A percentile compares a stretch with the other conserved stretches of the same genome.
These are phyloP conservation scores for Hypericum androsaemum DNA, from an alignment of 345 rosid genomes.

Conservation along the genomic window DNA sequence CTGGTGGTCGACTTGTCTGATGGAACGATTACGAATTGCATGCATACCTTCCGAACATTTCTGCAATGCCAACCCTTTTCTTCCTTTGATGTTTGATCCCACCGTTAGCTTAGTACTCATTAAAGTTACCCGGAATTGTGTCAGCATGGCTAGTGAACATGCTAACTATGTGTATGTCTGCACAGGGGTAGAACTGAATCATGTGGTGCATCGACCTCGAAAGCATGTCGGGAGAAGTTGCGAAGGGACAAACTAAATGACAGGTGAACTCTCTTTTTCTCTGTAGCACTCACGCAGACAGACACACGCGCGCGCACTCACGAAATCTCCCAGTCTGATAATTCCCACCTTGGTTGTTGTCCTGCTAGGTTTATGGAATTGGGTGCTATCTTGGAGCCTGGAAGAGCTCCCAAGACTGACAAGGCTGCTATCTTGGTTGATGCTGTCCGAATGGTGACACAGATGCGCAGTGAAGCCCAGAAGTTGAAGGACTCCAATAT, in stretches of 20 bases:
- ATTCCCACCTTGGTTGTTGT: background rate
- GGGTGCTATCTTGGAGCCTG: constrained; percentile 74
- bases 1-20: too few species aligned
- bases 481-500: constrained; percentile 73
- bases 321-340: too few species aligned
- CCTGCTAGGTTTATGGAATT: constrained; percentile 63
- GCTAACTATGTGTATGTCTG: too few species aligned
- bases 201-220: constrained; percentile 64
- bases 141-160: too few species aligned
- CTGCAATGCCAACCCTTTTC: too few species aligned
- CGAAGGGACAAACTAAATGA: constrained; percentile 82
- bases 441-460: constrained; percentile 70
- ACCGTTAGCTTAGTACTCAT: too few species aligned
- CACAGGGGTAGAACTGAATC: constrained; percentile 28
- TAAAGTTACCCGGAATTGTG: too few species aligned
- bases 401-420: constrained; percentile 68
- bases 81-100: too few species aligned
- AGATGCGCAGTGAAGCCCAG: constrained; percentile 61
- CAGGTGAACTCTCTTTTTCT: constrained; percentile 30
- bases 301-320: too few species aligned
- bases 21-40: too few species aligned
- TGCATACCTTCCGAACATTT: too few species aligned
- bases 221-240: constrained; percentile 86
- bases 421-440: constrained; percentile 80
- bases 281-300: background rate